These are phyloP conservation scores for Vitis hybrid DNA, from an alignment of 177 flowering plant species.

Conservation along the genomic window DNA sequence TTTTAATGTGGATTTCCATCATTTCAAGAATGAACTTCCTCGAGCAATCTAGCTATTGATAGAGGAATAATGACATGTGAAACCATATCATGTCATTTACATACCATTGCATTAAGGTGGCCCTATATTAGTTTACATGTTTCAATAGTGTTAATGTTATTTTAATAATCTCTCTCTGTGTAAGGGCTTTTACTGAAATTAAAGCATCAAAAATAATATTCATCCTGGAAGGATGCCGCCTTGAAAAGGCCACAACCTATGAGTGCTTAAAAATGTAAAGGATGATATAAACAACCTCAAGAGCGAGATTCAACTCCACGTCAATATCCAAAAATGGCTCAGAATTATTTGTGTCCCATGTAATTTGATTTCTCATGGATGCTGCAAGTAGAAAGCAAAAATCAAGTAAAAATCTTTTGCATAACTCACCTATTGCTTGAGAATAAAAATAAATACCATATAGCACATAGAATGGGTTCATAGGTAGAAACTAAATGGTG, in stretches of 20 bases:
- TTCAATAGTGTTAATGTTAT: too few species aligned
- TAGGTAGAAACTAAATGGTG: background rate
- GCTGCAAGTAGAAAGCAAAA: constrained; percentile 44
- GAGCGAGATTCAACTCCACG: constrained; percentile 54
- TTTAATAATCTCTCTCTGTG: background rate
- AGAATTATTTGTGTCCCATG: constrained; percentile 49
- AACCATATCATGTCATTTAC: too few species aligned
- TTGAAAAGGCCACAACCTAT: too few species aligned
- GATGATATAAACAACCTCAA: constrained; percentile 51
- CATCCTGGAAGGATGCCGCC: too few species aligned
- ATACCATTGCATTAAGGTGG: too few species aligned
- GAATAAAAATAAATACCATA: background rate
- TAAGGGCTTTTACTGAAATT: too few species aligned
- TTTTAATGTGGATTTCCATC: too few species aligned
- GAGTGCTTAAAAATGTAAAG: background rate
- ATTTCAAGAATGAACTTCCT: too few species aligned
- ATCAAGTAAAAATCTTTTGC: background rate
- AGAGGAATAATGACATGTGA: too few species aligned
- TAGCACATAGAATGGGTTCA: constrained; percentile 3
- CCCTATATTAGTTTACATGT: too few species aligned
- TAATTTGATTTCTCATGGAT: constrained; percentile 61
- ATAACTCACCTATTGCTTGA: constrained; percentile 1
- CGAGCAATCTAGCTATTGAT: too few species aligned
- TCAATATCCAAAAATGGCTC: constrained; percentile 64
- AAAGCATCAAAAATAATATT: too few species aligned